Base-by-base conservation (phyloP, 2,329 filamentous ascomycete species). In the Apiospora kogelbergensis region DNA sequence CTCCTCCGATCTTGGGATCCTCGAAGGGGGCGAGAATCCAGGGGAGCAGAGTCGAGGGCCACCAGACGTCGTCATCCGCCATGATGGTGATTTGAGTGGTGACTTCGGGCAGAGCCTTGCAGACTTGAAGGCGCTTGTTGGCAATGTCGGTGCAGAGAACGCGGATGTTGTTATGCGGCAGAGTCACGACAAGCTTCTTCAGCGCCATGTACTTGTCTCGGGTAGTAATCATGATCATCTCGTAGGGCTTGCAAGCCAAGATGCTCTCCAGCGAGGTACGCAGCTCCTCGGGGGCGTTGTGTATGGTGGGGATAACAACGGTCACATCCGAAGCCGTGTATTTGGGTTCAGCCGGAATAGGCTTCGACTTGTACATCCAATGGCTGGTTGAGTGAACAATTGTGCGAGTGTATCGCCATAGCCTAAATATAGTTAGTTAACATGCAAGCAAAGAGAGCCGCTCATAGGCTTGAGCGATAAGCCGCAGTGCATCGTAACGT, bases 21-120 rank as follows among this genome's bases (percentile, higher is more conserved):
- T 98, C 94, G 72, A 98, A 97, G 0, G 95, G 95, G 5, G 95
- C 95, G 71, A 98, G 84, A 69, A 98, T 92, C 95, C 95, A 98
- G 41, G 91, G 92, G 75, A 97, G 88, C 71, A 97, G 89, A 53
- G 93, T 96, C 20, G 86, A 85, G 3, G 95, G 95, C 92, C 95
- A 97, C 74, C 92, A 94, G 71, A 98, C 95, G 79, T 98, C 95
- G 81, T 98, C 95, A 78, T 98, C 95, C 33, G 95, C 94, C 84
- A 98, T 94, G 75, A 98, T 88, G 45, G 93, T 97, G 77, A 98
- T 94, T 66, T 87, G 83, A 0, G 95, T 98, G 73, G 84, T 86
- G 69, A 98, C 94, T 73, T 93, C 88, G 24, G 95, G 94, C 64
- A 98, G 93, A 3, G 94, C 95, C 78, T 94, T 89, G 80, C 94